These are phyloP conservation scores for Hyparrhenia diplandra DNA, from an alignment of 176 grass and related monocot genomes.

Conservation along the genomic window DNA sequence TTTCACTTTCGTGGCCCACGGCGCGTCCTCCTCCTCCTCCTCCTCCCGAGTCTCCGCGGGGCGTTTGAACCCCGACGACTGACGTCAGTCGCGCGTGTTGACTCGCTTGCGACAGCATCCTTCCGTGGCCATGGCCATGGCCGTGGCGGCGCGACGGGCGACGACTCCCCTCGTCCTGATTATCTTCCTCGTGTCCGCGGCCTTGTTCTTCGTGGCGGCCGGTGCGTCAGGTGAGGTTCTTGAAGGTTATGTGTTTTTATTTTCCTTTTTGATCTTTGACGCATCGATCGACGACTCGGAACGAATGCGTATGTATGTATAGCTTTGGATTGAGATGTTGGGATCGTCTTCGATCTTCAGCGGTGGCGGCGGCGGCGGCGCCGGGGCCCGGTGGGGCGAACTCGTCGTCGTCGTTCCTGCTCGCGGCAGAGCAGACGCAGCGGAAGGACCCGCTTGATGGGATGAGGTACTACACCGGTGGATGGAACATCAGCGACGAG, in stretches of 20 bases:
- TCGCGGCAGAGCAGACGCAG: constrained; percentile 61
- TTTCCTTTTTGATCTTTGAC: no score
- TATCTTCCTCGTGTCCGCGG: not conserved
- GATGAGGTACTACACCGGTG: constrained; percentile 57
- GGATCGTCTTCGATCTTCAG: not conserved
- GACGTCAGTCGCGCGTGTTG: constrained; percentile 8
- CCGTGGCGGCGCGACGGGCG: constrained; percentile 2
- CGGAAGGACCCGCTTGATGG: constrained; percentile 79
- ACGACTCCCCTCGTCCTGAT: not conserved
- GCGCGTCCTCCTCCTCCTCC: not conserved
- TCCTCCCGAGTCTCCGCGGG: not conserved
- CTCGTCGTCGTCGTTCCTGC: constrained; percentile 27
- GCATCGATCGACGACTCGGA: not conserved
- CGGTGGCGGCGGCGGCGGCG: constrained; percentile 12
- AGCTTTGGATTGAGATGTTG: not conserved
- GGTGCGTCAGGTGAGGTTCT: constrained; percentile 12
- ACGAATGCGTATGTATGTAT: not conserved
- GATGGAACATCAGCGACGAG: constrained; percentile 87
- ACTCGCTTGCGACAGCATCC: not conserved
- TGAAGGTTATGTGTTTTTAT: no score
- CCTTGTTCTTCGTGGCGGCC: not conserved
- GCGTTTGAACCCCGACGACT: not conserved
- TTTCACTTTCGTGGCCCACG: not conserved
- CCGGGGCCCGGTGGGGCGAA: not conserved
- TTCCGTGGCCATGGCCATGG: not conserved